phyloP scores from a whole-genome alignment of 2,329 filamentous ascomycete genomes.

The Hypoxylon sp. region DNA sequence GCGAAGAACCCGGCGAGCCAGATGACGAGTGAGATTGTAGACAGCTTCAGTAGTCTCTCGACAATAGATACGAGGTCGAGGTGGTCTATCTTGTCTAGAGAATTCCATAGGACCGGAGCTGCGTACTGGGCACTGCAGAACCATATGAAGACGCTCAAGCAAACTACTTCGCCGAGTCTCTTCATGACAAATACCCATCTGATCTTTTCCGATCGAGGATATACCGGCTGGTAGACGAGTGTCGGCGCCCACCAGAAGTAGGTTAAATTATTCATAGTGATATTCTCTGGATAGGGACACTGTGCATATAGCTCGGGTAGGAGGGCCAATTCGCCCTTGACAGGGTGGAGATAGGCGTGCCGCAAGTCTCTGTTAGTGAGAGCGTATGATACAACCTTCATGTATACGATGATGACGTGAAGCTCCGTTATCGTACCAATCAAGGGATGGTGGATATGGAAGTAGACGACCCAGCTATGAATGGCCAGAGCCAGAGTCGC shows the following conservation, averaged over 20 bases:
- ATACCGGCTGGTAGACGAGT: constrained; percentile 95
- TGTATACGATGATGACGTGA: constrained; percentile 94
- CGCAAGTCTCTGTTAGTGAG: constrained; percentile 96
- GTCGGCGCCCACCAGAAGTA: constrained; percentile 99
- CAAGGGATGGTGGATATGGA: constrained; percentile 89
- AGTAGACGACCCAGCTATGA: constrained; percentile 89
- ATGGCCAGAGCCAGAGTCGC: constrained; percentile 83
- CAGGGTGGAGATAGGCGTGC: constrained; percentile 86
- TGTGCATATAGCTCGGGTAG: constrained; percentile 84
- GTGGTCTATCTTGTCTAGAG: constrained; percentile 84
- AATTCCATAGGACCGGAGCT: constrained; percentile 89
- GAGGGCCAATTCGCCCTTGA: constrained; percentile 72
- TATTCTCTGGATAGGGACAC: constrained; percentile 91
- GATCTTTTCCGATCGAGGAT: constrained; percentile 84
- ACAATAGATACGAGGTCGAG: constrained; percentile 85
- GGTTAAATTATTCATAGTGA: constrained; percentile 85
- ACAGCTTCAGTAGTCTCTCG: constrained; percentile 93
- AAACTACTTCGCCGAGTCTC: constrained; percentile 80
- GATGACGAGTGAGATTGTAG: constrained; percentile 93
- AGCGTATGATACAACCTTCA: constrained; percentile 96
- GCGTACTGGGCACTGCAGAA: constrained; percentile 95
- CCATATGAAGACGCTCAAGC: constrained; percentile 92
- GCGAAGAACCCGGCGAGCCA: constrained; percentile 99
- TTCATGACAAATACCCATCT: constrained; percentile 91
- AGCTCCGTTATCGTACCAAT: constrained; percentile 92